These are phyloP conservation scores for Flaveria bidentis DNA, from an alignment of 129 eudicot species.

Conservation along the genomic window DNA sequence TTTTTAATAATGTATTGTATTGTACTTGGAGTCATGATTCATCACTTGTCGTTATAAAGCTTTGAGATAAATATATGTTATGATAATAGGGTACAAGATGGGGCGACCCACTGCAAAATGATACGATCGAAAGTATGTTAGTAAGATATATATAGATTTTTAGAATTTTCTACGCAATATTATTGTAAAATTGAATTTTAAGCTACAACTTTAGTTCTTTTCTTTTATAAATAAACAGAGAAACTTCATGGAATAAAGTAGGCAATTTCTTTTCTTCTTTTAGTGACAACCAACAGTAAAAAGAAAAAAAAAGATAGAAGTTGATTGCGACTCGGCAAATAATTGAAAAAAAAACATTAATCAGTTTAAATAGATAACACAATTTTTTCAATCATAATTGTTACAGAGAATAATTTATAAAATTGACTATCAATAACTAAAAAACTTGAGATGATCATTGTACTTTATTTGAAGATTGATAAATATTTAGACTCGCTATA, in stretches of 20 bases:
- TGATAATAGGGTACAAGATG: not conserved
- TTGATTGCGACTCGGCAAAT: conserved; percentile 21
- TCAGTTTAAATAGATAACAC: not conserved
- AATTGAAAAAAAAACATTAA: not conserved
- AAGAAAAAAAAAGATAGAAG: not conserved
- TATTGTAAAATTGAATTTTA: not conserved
- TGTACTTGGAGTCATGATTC: no score
- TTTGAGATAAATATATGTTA: not conserved
- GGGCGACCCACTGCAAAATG: not conserved
- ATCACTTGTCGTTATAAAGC: no score
- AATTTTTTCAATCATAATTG: not conserved
- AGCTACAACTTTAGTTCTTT: conserved; percentile 12
- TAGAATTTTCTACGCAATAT: not conserved
- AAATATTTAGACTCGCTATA: not conserved
- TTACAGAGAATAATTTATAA: not conserved
- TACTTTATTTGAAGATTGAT: not conserved
- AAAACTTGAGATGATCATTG: not conserved
- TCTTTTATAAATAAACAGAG: conserved; percentile 6
- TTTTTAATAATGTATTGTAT: no score
- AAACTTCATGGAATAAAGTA: not conserved
- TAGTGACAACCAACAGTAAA: not conserved
- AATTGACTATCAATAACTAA: no score
- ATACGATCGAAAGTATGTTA: not conserved
- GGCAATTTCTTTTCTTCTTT: conserved; percentile 19
- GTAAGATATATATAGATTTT: not conserved